phyloP scores from a whole-genome alignment of 179 eudicot species.

The Nepenthes alata region DNA sequence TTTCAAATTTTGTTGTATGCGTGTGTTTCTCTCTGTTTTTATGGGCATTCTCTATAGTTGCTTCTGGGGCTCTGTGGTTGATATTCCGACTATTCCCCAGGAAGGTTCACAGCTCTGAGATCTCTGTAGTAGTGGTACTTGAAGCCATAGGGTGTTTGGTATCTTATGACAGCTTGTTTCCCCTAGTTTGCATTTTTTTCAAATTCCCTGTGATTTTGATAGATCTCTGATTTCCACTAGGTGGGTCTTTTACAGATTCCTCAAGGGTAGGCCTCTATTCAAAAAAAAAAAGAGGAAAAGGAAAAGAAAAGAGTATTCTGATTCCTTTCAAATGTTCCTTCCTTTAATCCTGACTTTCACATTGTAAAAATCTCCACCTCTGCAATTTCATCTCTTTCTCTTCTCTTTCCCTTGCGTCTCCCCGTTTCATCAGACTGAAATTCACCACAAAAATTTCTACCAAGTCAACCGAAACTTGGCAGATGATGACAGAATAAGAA shows the following conservation, averaged over 20 bases:
- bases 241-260: conserved; percentile 71
- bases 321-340: conserved; percentile 51
- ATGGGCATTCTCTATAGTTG: conserved; percentile 1
- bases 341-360: conserved; percentile 29
- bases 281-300: not conserved
- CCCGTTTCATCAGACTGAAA: conserved; percentile 4
- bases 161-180: conserved; percentile 12
- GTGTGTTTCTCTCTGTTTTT: not conserved
- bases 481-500: conserved; percentile 10
- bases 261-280: conserved; percentile 22
- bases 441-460: not conserved
- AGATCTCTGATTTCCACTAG: conserved; percentile 28
- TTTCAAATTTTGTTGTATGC: conserved; percentile 25
- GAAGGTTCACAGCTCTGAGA: conserved; percentile 4
- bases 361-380: conserved; percentile 35
- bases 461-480: not conserved
- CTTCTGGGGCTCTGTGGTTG: conserved; percentile 6
- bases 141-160: conserved; percentile 8
- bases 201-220: conserved; percentile 13
- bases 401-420: conserved; percentile 15
- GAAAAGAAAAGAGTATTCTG: conserved; percentile 29
- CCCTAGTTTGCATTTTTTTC: conserved; percentile 22
- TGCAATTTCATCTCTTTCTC: conserved; percentile 25
- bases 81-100: conserved; percentile 5
- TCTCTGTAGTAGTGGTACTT: not conserved